These are phyloP conservation scores for Ogataea naganishii DNA, from an alignment of 805 yeast species.

Conservation along the genomic window DNA sequence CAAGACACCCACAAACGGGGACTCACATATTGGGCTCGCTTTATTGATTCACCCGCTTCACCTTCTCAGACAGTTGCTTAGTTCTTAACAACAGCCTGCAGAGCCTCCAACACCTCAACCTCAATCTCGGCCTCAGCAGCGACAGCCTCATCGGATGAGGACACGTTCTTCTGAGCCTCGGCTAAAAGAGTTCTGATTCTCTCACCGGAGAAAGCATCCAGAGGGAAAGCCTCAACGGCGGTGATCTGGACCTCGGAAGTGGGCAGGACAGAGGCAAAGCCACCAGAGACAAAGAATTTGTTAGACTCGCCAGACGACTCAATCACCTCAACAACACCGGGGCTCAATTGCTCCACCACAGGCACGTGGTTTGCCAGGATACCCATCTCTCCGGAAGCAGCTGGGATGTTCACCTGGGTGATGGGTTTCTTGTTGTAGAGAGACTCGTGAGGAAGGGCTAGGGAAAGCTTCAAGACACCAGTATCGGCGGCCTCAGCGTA, in stretches of 20 bases:
- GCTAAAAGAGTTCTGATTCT: slow-evolving; percentile 73
- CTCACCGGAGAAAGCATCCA: slow-evolving; percentile 76
- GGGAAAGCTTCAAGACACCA: slow-evolving; percentile 75
- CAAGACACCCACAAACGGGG: no score
- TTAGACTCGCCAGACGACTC: slow-evolving; percentile 63
- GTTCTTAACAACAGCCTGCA: slow-evolving; percentile 77
- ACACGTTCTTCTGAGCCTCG: slow-evolving; percentile 88
- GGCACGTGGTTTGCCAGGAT: slow-evolving; percentile 97
- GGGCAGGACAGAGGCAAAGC: slow-evolving; percentile 94
- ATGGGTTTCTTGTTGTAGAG: slow-evolving; percentile 30
- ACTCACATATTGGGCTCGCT: no score
- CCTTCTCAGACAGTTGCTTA: no score
- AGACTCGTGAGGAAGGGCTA: slow-evolving; percentile 88
- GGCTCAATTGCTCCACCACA: slow-evolving; percentile 88
- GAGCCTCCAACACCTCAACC: slow-evolving; percentile 92
- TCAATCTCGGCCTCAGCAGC: slow-evolving; percentile 95
- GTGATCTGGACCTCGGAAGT: slow-evolving; percentile 84
- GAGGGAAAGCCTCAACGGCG: slow-evolving; percentile 91
- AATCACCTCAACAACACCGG: slow-evolving; percentile 90
- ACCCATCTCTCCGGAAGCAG: slow-evolving; percentile 94
- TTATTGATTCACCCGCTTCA: no score
- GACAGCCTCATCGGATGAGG: slow-evolving; percentile 76
- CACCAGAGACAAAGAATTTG: slow-evolving; percentile 90
- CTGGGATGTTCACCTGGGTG: slow-evolving; percentile 89
- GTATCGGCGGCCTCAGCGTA: slow-evolving; percentile 80